Evolutionary conservation across 805 yeast species (phyloP).

Genomic region (Wickerhamiella hasegawae): DNA sequence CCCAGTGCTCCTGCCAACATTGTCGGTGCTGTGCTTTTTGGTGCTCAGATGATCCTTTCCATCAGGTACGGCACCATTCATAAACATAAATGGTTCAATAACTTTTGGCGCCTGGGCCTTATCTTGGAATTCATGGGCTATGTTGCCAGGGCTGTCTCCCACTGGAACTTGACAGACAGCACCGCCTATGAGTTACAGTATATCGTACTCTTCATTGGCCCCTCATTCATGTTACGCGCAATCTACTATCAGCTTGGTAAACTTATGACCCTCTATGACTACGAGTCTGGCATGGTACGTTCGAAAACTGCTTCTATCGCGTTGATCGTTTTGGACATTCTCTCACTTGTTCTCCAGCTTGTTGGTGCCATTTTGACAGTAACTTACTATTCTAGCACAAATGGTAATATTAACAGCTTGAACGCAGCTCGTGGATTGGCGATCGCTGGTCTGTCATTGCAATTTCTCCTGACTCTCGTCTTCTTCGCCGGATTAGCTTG

Average conservation of each 20-base stretch:
- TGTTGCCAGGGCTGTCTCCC: constrained; percentile 36
- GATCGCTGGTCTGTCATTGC: no score
- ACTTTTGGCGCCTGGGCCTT: constrained; percentile 23
- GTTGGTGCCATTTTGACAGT: no score
- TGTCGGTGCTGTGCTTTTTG: not conserved
- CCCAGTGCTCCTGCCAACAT: not conserved
- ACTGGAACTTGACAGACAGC: constrained; percentile 19
- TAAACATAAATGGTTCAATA: constrained; percentile 24
- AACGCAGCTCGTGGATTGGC: no score
- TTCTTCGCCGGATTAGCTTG: no score
- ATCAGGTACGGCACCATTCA: not conserved
- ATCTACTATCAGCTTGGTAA: constrained; percentile 54
- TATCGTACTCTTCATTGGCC: constrained; percentile 53
- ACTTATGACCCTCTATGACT: constrained; percentile 42
- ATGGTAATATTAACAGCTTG: no score
- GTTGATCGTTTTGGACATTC: no score
- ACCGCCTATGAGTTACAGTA: constrained; percentile 44
- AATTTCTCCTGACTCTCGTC: no score
- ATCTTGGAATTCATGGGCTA: constrained; percentile 52
- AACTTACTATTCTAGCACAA: no score
- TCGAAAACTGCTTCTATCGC: no score
- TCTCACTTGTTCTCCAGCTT: no score
- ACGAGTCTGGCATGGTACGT: no score
- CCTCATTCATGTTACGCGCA: constrained; percentile 69
- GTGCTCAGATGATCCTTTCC: not conserved